A percentile compares a stretch with the other conserved stretches of the same genome.
Evolutionary conservation across 2,329 filamentous ascomycete genomes (phyloP).

Genomic region (Aspergillus fumigatus): DNA sequence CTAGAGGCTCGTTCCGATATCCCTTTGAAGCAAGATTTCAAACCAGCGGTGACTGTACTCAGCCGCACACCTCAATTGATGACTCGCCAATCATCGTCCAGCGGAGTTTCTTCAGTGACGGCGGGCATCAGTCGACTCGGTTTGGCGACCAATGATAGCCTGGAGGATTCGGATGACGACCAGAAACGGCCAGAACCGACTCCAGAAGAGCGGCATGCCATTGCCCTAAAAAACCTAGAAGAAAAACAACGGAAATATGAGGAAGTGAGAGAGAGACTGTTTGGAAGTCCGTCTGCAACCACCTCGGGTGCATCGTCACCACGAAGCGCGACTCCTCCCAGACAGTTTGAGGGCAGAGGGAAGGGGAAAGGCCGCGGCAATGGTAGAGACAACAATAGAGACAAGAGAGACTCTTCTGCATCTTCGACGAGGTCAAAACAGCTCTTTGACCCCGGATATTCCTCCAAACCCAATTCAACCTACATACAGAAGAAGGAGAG

Average conservation of each 20-base stretch:
- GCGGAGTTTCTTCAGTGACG: constrained; percentile 38
- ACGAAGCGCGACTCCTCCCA: constrained; percentile 58
- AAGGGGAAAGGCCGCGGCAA: constrained; percentile 50
- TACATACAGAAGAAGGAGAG: constrained; percentile 43
- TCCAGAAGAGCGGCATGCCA: constrained; percentile 71
- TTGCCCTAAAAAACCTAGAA: constrained; percentile 73
- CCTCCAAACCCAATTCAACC: constrained; percentile 57
- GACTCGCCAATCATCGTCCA: constrained; percentile 49
- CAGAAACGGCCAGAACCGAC: constrained; percentile 60
- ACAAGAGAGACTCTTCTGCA: constrained; percentile 40
- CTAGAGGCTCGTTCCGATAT: constrained; percentile 61
- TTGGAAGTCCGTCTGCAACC: constrained; percentile 55
- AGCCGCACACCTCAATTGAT: constrained; percentile 73
- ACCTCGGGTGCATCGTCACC: constrained; percentile 58
- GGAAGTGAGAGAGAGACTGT: constrained; percentile 80
- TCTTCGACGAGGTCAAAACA: constrained; percentile 46
- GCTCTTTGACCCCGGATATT: constrained; percentile 73
- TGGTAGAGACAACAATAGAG: constrained; percentile 37
- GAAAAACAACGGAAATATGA: constrained; percentile 90
- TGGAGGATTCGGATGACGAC: constrained; percentile 64
- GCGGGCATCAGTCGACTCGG: constrained; percentile 45
- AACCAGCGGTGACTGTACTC: constrained; percentile 76
- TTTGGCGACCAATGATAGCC: constrained; percentile 44
- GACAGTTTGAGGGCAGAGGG: constrained; percentile 30
- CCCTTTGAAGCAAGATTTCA: constrained; percentile 68